phyloP scores from a whole-genome alignment of 768 basidiomycete species.

The Lactarius trivialis region DNA sequence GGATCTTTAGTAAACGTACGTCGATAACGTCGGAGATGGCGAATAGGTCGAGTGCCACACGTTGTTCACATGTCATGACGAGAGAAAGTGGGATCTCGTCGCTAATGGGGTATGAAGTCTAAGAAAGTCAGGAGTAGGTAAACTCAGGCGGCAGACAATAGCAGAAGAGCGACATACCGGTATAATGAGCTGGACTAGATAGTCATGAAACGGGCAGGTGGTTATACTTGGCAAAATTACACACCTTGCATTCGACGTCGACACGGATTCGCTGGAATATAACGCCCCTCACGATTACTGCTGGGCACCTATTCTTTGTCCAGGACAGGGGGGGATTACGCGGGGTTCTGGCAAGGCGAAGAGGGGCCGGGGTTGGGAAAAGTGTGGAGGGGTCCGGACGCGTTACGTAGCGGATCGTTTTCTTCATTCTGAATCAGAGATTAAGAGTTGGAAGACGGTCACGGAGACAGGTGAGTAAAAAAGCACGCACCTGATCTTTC shows the following conservation, averaged over 20 bases:
- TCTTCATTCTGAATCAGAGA: not conserved
- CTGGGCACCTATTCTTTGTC: not conserved
- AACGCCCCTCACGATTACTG: slow-evolving; percentile 4
- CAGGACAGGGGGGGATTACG: not conserved
- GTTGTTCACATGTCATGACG: slow-evolving; percentile 5
- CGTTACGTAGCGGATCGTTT: not conserved
- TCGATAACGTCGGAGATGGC: slow-evolving; percentile 6
- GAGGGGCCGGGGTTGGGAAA: not conserved
- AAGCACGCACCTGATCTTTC: slow-evolving; percentile 10
- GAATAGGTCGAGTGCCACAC: slow-evolving; percentile 6
- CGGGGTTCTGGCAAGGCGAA: not conserved
- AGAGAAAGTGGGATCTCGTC: slow-evolving; percentile 12
- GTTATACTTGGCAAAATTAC: not conserved
- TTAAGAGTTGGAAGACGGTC: not conserved
- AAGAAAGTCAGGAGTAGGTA: not conserved
- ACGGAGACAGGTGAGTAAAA: not conserved
- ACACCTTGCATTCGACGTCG: slow-evolving; percentile 18
- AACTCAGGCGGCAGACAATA: not conserved
- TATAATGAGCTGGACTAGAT: slow-evolving; percentile 3
- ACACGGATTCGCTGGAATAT: not conserved
- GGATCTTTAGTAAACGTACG: slow-evolving; percentile 12
- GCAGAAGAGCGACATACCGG: not conserved
- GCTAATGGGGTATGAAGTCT: slow-evolving; percentile 7
- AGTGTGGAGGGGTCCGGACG: not conserved
- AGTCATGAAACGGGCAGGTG: not conserved